Base-by-base conservation (phyloP, 1,284 basidiomycete species). In the Trichosporon ovoides region DNA sequence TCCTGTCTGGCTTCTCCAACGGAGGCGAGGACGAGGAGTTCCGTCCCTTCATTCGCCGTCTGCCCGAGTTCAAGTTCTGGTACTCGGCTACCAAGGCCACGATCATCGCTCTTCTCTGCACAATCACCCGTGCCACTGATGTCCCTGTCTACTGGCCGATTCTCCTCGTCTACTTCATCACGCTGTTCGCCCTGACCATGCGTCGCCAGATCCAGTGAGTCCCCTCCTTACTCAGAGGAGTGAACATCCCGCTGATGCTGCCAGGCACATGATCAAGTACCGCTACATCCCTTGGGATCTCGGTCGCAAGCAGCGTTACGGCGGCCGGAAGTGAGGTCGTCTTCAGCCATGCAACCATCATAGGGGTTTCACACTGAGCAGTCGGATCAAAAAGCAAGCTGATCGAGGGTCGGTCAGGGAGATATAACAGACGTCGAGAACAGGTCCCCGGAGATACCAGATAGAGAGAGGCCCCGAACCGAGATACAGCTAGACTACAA, bases 141-240 rank as follows among this genome's bases (percentile, higher is more conserved):
- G 87, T 98, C 18, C 95, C 95, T 12, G 95, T 98, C 20, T 98
- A 96, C 79, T 98, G 95, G 92, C 93, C 93, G 12, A 96, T 98
- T 77, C 83, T 96, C 50, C 85, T 98, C 66, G 81, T 97, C 67
- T 96, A 96, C 80, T 92, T 93, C 81, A 85, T 87, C 75, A 85
- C 89, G 53, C 82, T 94, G 50, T 92, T 94, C 72, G 83, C 87
- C 20, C 80, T 95, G 66, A 94, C 91, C 14, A 94, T 95, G 91
- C 83, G 91, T 64, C 82, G 91, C 66, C 91, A 94, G 79, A 91
- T 95, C 70, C 89, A 89, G 91, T 94, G 73, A 69, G 91, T 83
- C 2, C n/a, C 38, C n/a, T 22, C 33, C 9, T 18, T 9, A 10
- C 33, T 38, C n/a, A n/a, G 16, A n/a, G n/a, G 43, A 33, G 20